Percentiles rank a stretch among this genome's conserved stretches.
Conservation (phyloP, 495 filamentous ascomycete species). For the Hypomontagnella monticulosa region DNA sequence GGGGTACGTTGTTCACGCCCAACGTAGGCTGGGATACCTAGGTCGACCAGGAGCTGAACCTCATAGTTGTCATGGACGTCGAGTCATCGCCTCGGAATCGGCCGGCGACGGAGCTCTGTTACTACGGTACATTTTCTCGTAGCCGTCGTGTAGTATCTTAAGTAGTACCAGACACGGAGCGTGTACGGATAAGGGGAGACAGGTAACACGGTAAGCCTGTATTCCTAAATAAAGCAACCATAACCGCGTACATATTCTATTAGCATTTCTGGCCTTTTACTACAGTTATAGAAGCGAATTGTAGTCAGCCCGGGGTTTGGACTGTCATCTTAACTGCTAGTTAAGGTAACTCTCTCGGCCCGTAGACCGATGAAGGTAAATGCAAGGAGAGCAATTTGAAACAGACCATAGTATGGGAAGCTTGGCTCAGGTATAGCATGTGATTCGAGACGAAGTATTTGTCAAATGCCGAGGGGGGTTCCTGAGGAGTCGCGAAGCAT, state of each 20-base stretch:
- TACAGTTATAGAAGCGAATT: not conserved
- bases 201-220: not conserved
- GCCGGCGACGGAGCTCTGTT: constrained; percentile 22
- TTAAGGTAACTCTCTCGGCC: constrained; percentile 19
- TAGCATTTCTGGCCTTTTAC: not conserved
- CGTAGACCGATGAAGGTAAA: constrained; percentile 2
- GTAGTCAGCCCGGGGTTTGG: not conserved
- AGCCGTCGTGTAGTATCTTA: not conserved
- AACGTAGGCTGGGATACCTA: constrained; percentile 26
- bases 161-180: not conserved
- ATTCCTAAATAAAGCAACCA: not conserved
- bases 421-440: constrained; percentile 32
- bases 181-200: not conserved
- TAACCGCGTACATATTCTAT: not conserved
- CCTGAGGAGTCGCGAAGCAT: constrained; percentile 24
- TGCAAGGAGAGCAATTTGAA: constrained; percentile 26
- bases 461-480: constrained; percentile 37
- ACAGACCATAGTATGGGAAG: constrained; percentile 21
- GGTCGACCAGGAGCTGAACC: constrained; percentile 14
- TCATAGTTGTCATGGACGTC: constrained; percentile 6
- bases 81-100: constrained; percentile 6
- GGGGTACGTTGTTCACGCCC: constrained; percentile 28
- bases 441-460: constrained; percentile 30
- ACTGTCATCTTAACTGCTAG: constrained; percentile 5
- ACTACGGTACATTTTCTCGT: constrained; percentile 5